Evolutionary conservation across 2,329 filamentous ascomycete species (phyloP), one percentile per base, ranked within the genome.

Genomic region (Penicillium sp.): DNA sequence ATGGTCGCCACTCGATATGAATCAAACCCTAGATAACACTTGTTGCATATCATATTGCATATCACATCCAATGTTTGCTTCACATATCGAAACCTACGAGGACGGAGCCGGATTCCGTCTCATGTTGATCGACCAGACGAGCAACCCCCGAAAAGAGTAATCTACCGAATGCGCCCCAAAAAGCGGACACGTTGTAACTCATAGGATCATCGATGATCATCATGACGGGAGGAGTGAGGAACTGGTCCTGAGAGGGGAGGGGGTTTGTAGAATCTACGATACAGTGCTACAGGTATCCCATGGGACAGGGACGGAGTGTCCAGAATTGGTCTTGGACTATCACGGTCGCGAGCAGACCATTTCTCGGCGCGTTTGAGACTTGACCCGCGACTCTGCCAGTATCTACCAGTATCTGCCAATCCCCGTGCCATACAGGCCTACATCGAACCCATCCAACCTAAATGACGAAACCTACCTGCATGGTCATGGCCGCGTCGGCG

Each of bases 391-490:
- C 13, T 41, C 34, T 26, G 26, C 23, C 23, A 39, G 21, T 30
- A n/a, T n/a, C n/a, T n/a, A n/a, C n/a, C n/a, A n/a, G n/a, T n/a
- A 15, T 5, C 36, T 26, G 23, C 23, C 18, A 4, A 13, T 17
- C 13, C 15, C 21, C 18, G 36, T 26, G 15, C 26, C 23, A 30
- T 23, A 17, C 42, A 33, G 41, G 30, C 39, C 9, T 46, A 42
- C 46, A 54, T 41, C 32, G 39, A 32, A 52, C 34, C 37, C n/a
- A 36, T 43, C 20, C 15, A 43, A 37, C 34, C 29, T 29, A 48
- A 41, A 51, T 55, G 52, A 59, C 52, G 57, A 58, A 48, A 51
- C 34, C 44, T 15, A 45, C 44, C 34, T 56, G 54, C 51, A 53
- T 30, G 50, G 21, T 29, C 24, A 20, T 18, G 2, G 17, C 24